These are phyloP conservation scores for Corinectria fuckeliana DNA, from an alignment of 2,329 filamentous ascomycete species.

Conservation along the genomic window DNA sequence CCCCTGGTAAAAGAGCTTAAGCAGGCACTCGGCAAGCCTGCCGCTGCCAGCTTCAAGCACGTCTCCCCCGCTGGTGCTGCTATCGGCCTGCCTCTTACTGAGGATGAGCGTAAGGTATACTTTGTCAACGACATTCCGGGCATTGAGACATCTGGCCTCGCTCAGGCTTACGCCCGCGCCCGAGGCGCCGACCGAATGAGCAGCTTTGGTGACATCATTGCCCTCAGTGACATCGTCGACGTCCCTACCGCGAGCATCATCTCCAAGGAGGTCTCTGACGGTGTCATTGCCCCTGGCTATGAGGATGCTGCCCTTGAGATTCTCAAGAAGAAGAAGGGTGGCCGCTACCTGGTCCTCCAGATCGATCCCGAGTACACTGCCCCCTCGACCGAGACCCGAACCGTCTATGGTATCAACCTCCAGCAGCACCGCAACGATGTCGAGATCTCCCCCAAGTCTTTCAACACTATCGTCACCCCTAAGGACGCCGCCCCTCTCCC, in stretches of 20 bases:
- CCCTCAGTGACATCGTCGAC: constrained; percentile 89
- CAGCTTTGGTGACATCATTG: constrained; percentile 96
- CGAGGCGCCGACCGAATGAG: constrained; percentile 98
- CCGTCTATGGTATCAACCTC: constrained; percentile 88
- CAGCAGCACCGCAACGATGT: constrained; percentile 93
- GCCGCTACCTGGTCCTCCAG: constrained; percentile 94
- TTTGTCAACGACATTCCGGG: constrained; percentile 96
- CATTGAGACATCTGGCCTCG: constrained; percentile 83
- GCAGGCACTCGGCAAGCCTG: constrained; percentile 83
- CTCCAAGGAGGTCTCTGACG: constrained; percentile 95
- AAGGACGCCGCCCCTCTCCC: constrained; percentile 77
- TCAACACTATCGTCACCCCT: constrained; percentile 84
- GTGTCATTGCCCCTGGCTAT: constrained; percentile 91
- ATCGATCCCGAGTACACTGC: constrained; percentile 90
- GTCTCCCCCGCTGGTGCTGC: constrained; percentile 96
- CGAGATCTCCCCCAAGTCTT: constrained; percentile 83
- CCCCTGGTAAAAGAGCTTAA: constrained; percentile 95
- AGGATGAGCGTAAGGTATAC: constrained; percentile 94
- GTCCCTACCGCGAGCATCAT: constrained; percentile 96
- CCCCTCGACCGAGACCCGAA: constrained; percentile 80
- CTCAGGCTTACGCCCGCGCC: constrained; percentile 94
- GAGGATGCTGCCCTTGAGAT: constrained; percentile 86
- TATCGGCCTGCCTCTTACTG: constrained; percentile 84
- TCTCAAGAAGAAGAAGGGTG: constrained; percentile 96
- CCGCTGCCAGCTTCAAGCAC: constrained; percentile 98